Evolutionary conservation across 2,329 filamentous ascomycete genomes (phyloP).

Genomic region (Xylariaceae sp.): DNA sequence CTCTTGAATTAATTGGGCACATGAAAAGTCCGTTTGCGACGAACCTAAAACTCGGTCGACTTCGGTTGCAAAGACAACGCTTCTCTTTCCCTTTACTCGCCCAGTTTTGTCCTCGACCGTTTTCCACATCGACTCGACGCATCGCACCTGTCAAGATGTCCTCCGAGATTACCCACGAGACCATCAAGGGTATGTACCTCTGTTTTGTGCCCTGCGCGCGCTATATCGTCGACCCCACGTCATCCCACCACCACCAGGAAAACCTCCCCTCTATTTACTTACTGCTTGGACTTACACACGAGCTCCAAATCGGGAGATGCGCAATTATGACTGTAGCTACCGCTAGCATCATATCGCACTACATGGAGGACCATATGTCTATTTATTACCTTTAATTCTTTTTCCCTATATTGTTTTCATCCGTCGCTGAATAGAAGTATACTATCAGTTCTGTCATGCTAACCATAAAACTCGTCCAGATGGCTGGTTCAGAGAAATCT

Average conservation of each 20-base stretch:
- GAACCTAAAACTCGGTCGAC: conserved; percentile 7
- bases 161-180: conserved; percentile 48
- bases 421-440: too few species aligned
- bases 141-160: conserved; percentile 36
- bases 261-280: too few species aligned
- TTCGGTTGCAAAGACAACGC: neutral
- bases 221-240: neutral
- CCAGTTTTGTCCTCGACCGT: too few species aligned
- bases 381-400: too few species aligned
- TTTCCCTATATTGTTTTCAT: too few species aligned
- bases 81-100: neutral
- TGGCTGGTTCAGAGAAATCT: conserved; percentile 99
- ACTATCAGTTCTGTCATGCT: conserved; percentile 1
- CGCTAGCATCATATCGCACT: too few species aligned
- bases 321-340: too few species aligned
- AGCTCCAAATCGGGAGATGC: too few species aligned
- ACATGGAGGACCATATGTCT: too few species aligned
- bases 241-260: neutral
- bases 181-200: conserved; percentile 50
- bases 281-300: too few species aligned
- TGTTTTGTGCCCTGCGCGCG: neutral
- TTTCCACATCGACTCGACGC: too few species aligned
- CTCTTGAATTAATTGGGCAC: neutral
- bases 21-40: conserved; percentile 17
- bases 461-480: conserved; percentile 47